Percentiles rank a stretch among this genome's conserved stretches.
phyloP scores from a whole-genome alignment of 75 land plant genomes.

The Picea sitchensis region DNA sequence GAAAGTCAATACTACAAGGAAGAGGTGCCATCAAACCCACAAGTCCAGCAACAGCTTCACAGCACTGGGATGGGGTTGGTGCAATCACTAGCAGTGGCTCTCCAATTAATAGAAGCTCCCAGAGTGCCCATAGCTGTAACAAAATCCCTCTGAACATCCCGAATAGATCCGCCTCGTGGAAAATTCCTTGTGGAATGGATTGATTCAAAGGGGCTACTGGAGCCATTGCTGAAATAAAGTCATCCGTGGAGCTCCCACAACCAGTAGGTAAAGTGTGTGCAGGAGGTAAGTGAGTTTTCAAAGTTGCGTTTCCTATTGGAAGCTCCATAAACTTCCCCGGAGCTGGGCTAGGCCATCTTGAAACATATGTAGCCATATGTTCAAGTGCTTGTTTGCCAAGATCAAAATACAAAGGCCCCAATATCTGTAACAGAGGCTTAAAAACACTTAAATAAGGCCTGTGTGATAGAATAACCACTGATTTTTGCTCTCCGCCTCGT shows the following conservation, averaged over 20 bases:
- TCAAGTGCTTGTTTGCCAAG: slow-evolving; percentile 75
- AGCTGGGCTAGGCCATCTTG: slow-evolving; percentile 78
- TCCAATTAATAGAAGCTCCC: slow-evolving; percentile 93
- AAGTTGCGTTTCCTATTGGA: slow-evolving; percentile 65
- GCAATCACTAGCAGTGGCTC: slow-evolving; percentile 91
- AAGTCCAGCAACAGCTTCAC: slow-evolving; percentile 89
- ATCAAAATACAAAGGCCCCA: slow-evolving; percentile 95
- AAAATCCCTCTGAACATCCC: slow-evolving; percentile 79
- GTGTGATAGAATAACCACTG: slow-evolving; percentile 86
- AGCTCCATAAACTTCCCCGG: slow-evolving; percentile 85
- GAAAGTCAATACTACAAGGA: slow-evolving; percentile 81
- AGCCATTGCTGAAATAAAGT: slow-evolving; percentile 68
- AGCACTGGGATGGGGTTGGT: slow-evolving; percentile 94
- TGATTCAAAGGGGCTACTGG: slow-evolving; percentile 67
- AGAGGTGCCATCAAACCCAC: slow-evolving; percentile 93
- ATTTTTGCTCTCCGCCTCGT: slow-evolving; percentile 98
- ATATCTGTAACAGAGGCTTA: slow-evolving; percentile 81
- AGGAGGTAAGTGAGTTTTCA: slow-evolving; percentile 85
- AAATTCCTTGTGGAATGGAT: slow-evolving; percentile 87
- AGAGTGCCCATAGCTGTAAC: slow-evolving; percentile 88
- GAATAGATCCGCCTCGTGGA: slow-evolving; percentile 92
- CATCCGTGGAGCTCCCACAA: slow-evolving; percentile 50
- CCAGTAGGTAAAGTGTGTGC: slow-evolving; percentile 63
- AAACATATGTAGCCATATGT: slow-evolving; percentile 74
- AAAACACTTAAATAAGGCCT: slow-evolving; percentile 79